phyloP scores from a whole-genome alignment of 148 eudicot species.

The Persicaria maculosa region DNA sequence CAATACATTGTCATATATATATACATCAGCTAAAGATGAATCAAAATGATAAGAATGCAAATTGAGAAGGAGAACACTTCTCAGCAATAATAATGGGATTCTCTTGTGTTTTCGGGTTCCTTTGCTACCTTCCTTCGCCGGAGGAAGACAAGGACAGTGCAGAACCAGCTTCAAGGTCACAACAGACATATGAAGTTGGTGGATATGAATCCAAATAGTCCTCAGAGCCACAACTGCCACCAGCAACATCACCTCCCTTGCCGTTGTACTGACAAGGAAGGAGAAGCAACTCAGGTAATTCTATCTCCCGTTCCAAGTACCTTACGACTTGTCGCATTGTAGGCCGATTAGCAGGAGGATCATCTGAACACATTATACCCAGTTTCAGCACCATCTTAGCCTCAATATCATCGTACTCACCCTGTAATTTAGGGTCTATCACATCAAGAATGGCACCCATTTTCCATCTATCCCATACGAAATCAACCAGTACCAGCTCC shows the following conservation, averaged over 20 bases:
- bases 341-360: constrained; percentile 42
- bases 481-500: constrained; percentile 68
- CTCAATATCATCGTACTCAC: constrained; percentile 47
- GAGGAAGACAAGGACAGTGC: constrained; percentile 27
- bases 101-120: background rate
- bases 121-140: constrained; percentile 14
- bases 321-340: constrained; percentile 66
- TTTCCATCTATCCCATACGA: constrained; percentile 73
- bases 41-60: background rate
- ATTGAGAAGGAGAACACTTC: background rate
- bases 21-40: background rate
- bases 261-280: constrained; percentile 36
- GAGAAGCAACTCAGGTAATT: constrained; percentile 37
- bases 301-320: constrained; percentile 62
- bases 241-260: constrained; percentile 16
- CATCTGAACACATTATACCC: constrained; percentile 66
- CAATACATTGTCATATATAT: background rate
- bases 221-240: constrained; percentile 25
- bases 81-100: background rate
- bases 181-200: constrained; percentile 29
- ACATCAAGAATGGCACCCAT: constrained; percentile 48
- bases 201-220: constrained; percentile 53
- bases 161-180: constrained; percentile 40
- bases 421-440: constrained; percentile 51
- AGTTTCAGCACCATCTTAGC: constrained; percentile 47